Conservation (phyloP, 805 yeast species). For the Saccharomycopsis fibuligera region DNA sequence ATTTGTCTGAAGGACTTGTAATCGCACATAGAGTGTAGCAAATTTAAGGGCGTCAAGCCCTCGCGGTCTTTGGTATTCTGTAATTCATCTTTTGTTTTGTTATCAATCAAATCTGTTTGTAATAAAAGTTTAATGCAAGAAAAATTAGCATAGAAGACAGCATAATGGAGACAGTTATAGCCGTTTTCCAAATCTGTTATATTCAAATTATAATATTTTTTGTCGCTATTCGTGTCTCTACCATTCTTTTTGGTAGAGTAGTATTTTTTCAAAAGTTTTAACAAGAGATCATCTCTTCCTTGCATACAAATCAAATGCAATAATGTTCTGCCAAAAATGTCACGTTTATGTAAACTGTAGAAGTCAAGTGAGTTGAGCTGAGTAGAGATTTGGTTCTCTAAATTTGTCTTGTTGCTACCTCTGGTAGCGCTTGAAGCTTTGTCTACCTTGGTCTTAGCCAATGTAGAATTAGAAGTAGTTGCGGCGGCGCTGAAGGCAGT, state of each 20-base stretch:
- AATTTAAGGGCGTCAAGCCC: constrained; percentile 66
- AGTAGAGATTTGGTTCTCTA: neutral
- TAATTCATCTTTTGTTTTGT: constrained; percentile 28
- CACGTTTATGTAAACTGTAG: constrained; percentile 42
- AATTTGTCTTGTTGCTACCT: neutral
- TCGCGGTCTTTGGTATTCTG: constrained; percentile 60
- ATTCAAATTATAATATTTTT: constrained; percentile 31
- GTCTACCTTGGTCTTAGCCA: neutral
- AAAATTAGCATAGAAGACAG: constrained; percentile 52
- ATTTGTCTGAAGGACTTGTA: constrained; percentile 37
- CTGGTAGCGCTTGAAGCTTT: neutral
- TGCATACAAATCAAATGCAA: constrained; percentile 50
- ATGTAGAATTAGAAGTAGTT: neutral
- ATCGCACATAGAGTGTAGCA: constrained; percentile 41
- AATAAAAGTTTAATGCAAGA: constrained; percentile 44
- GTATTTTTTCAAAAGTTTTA: constrained; percentile 38
- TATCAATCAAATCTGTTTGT: constrained; percentile 25
- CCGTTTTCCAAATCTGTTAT: constrained; percentile 67
- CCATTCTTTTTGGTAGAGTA: constrained; percentile 27
- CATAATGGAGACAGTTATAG: constrained; percentile 75
- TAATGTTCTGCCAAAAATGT: constrained; percentile 63
- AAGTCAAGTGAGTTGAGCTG: constrained; percentile 3
- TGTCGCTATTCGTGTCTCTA: neutral
- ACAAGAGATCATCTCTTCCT: constrained; percentile 42
- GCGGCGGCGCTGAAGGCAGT: neutral